Base-by-base conservation (phyloP, 2,329 filamentous ascomycete genomes). In the Chaetomium globosum region DNA sequence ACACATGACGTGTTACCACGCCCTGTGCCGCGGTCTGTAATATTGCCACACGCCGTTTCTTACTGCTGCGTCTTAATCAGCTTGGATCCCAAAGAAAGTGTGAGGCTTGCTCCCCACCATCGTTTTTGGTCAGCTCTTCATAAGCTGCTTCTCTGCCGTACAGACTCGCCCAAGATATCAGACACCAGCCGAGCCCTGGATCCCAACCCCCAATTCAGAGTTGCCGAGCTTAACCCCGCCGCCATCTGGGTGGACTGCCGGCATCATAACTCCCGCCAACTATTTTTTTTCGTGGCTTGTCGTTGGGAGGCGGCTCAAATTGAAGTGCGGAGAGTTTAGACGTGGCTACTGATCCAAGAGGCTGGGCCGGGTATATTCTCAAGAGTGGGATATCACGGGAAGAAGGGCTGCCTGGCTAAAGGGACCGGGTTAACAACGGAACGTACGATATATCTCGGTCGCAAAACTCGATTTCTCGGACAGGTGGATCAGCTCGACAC, bases 311-410 rank as follows among this genome's bases (percentile, higher is more conserved):
- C 69, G 70, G 69, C 70, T 71, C 66, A 70, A 67, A 67, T 65
- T 59, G 61, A 59, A 60, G 68, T 68, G 68, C 68, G 68, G 67
- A 64, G 65, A 67, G 62, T 62, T n/a, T 70, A 68, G 70, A 71
- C 68, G 71, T 71, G 70, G 69, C 68, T 65, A 67, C 51, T 65
- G 65, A 67, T 53, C 59, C 65, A 53, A 66, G 70, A 71, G 70
- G 69, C 61, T 71, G 69, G 70, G 65, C 70, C 70, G 71, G 71
- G 31, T 73, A 71, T 71, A 69, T 70, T 68, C 48, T 58, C 56
- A 67, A 64, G 53, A 63, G 55, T 56, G 65, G 64, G 59, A 64
- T 66, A 62, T 64, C 70, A 65, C 67, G 58, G 63, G 51, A 55
- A 48, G 51, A 63, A 61, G 30, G 52, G 56, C 43, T 48, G 54